Evolutionary conservation across 345 rosid species (phyloP).

Genomic region (Euclidium syriacum): DNA sequence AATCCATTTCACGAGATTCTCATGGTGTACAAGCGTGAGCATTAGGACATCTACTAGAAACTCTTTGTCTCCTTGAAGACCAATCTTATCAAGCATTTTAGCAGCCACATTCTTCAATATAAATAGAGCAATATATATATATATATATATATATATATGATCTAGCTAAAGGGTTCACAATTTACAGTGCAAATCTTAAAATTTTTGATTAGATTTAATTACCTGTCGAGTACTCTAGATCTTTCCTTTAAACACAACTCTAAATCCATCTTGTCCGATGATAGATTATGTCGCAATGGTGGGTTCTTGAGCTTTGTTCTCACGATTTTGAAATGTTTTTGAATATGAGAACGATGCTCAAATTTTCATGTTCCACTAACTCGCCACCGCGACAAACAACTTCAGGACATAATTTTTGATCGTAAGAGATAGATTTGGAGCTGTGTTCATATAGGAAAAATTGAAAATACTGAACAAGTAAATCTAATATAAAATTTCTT

Average conservation of each 20-base stretch:
- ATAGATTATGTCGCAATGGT: conserved; percentile 40
- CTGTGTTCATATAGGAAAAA: conserved; percentile 48
- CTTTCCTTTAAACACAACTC: conserved; percentile 56
- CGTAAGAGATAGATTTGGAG: conserved; percentile 68
- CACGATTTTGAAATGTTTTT: not conserved
- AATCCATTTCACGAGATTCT: conserved; percentile 58
- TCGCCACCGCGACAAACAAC: conserved; percentile 44
- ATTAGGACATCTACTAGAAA: conserved; percentile 82
- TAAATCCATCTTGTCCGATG: conserved; percentile 83
- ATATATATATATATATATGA: not conserved
- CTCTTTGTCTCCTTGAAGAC: conserved; percentile 79
- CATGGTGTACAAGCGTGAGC: conserved; percentile 68
- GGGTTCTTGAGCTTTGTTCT: conserved; percentile 27
- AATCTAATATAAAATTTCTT: too few relatives aligned
- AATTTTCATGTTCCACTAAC: conserved; percentile 47
- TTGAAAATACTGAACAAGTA: conserved; percentile 34
- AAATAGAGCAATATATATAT: too few relatives aligned
- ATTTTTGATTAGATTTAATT: not conserved
- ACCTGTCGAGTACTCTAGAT: conserved; percentile 52
- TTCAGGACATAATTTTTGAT: conserved; percentile 39
- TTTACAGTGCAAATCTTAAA: not conserved
- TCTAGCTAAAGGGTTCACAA: not conserved
- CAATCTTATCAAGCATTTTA: conserved; percentile 49
- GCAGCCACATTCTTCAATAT: conserved; percentile 49
- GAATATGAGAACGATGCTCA: conserved; percentile 14